Base-by-base conservation (phyloP, 2,329 filamentous ascomycete genomes). In the Cercospora nicotianae region DNA sequence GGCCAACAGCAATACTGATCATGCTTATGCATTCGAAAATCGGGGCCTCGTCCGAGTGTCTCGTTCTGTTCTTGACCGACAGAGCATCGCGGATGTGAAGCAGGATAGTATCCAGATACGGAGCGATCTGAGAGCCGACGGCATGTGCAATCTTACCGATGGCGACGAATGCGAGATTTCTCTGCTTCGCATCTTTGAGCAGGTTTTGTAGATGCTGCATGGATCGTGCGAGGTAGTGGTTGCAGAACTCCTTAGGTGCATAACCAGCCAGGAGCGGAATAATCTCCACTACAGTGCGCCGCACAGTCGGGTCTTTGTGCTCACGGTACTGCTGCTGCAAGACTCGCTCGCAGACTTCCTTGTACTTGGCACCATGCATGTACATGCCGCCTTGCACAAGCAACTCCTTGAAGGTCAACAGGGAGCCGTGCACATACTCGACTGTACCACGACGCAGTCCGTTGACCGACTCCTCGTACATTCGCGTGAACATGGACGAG, bases 1-100 rank as follows among this genome's bases (percentile, higher is more conserved):
- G 95, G 1, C 95, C 95, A 31, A 98, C 95, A 3, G 95, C 95
- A 57, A 96, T 91, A 0, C 95, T 93, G 63, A 99, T 87, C 82
- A 96, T 94, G 79, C 96, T 99, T 78, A 99, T 96, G 80, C 95
- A 99, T 80, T 97, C 92, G 75, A 98, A 98, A 69, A 98, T 94
- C 0, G 94, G 93, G 2, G 85, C 86, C 77, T 90, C 88, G 61
- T 89, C 86, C 60, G 85, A 82, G 31, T 82, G 79, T 72, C 87
- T 87, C 72, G 87, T 88, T 45, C 86, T 84, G 65, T 92, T 92
- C 81, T 93, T 93, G 39, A 93, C 81, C 69, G 91, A 92, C 61
- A 97, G 87, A 0, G 93, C 94, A 78, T 98, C 95, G 68, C 94
- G 88, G 59, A 99, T 95, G 79, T 97, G 94, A 51, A 96, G 90